Conservation (phyloP, 331 rosid genomes). For the Spiraea crenata region DNA sequence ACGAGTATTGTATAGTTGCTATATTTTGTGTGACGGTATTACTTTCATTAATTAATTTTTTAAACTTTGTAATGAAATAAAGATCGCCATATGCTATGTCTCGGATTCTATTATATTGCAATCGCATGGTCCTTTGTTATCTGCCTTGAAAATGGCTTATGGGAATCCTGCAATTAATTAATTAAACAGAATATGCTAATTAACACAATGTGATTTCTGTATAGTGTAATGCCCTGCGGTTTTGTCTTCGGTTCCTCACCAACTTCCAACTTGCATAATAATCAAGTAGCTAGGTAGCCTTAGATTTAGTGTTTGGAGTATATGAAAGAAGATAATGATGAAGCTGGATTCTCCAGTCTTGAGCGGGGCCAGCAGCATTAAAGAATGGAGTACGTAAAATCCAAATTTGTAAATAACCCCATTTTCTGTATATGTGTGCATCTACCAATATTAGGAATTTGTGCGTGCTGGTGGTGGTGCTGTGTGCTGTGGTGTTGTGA, state of each 20-base stretch:
- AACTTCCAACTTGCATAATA: too few relatives aligned
- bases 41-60: slow-evolving; percentile 45
- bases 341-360: slow-evolving; percentile 26
- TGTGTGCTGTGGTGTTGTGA: slow-evolving; percentile 25
- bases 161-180: too few relatives aligned
- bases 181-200: too few relatives aligned
- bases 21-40: slow-evolving; percentile 42
- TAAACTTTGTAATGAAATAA: slow-evolving; percentile 23
- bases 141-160: too few relatives aligned
- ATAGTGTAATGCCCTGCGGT: not conserved
- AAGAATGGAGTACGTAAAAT: slow-evolving; percentile 37
- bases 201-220: too few relatives aligned
- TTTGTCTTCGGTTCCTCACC: too few relatives aligned
- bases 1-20: slow-evolving; percentile 41
- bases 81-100: not conserved
- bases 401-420: slow-evolving; percentile 14
- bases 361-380: slow-evolving; percentile 32
- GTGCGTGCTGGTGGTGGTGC: slow-evolving; percentile 2
- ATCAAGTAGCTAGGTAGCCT: slow-evolving; percentile 7
- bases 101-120: too few relatives aligned
- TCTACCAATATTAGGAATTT: not conserved
- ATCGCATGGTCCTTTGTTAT: not conserved
- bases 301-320: slow-evolving; percentile 59
- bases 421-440: not conserved
- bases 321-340: slow-evolving; percentile 30